These are phyloP conservation scores for Phytophthora cajani DNA, from an alignment of 352 stramenopile genomes.

Conservation along the genomic window DNA sequence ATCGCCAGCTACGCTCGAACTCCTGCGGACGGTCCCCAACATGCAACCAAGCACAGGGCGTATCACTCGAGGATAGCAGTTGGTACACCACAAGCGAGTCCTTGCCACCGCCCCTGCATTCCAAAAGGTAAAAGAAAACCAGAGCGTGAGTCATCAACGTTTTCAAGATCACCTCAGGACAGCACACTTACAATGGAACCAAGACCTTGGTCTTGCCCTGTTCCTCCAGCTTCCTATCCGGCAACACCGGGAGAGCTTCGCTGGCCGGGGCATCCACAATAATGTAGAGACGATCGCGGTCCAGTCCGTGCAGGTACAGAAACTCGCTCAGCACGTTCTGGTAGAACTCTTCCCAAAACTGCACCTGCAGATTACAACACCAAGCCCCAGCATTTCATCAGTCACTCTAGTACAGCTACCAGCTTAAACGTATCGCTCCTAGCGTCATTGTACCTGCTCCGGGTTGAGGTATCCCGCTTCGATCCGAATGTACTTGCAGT, in stretches of 20 bases:
- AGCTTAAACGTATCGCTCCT: not conserved
- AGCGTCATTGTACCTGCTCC: conserved; percentile 24
- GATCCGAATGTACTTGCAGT: conserved; percentile 45
- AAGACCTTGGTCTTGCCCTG: conserved; percentile 34
- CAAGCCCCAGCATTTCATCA: not conserved
- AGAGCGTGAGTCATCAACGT: not conserved
- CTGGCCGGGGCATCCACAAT: conserved; percentile 13
- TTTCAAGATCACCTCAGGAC: not conserved
- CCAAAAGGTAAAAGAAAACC: not conserved
- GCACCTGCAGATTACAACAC: conserved; percentile 23
- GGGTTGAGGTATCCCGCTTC: conserved; percentile 42
- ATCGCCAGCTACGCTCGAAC: conserved; percentile 44
- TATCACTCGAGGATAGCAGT: conserved; percentile 32
- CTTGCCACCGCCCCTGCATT: conserved; percentile 43
- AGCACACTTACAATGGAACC: conserved; percentile 39
- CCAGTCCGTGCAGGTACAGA: conserved; percentile 41
- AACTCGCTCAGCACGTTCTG: conserved; percentile 51
- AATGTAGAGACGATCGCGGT: conserved; percentile 48
- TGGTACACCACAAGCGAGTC: conserved; percentile 49
- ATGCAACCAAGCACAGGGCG: conserved; percentile 39
- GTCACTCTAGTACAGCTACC: not conserved
- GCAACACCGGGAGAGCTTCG: conserved; percentile 26
- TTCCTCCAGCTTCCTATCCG: conserved; percentile 28
- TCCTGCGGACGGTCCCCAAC: conserved; percentile 44
- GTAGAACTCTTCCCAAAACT: conserved; percentile 52